Evolutionary conservation across 352 stramenopile species (phyloP), one percentile per base, ranked within the genome.

Genomic region (Globisporangium polare): DNA sequence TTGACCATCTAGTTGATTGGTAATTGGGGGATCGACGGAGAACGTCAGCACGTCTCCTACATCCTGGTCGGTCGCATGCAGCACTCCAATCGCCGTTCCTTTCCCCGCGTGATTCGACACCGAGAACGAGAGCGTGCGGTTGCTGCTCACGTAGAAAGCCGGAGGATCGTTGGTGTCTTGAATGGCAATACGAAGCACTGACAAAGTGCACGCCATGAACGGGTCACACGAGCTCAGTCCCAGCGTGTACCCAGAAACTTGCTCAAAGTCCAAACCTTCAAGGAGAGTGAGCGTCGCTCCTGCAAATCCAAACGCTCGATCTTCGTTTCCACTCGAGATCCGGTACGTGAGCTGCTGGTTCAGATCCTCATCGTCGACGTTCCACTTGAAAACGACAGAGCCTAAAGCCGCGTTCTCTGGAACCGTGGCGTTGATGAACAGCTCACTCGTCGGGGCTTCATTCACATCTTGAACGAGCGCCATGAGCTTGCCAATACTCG

Each of bases 311-410:
- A 77, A 65, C 2, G 58, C 60, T 42, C 49, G 60, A 17, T 69
- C 31, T 5, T 58, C 42, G 31, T 69, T 69, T 41, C 70, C 63
- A 13, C 56, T 17, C 6, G 57, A 66, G 7, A 67, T 70, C 1
- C 56, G 53, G 27, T 69, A 77, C 5, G 33, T 60, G 6, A 77
- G 62, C 43, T 66, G 63, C 64, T 77, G 70, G 15, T 53, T 51
- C 26, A 12, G 13, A 31, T 77, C 70, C 53, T 67, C 50, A 18
- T 77, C 70, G 3, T 27, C 31, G 29, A 68, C 67, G 5, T 49
- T 41, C 70, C 70, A 77, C 10, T 35, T 65, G 46, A 68, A 69
- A 15, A 77, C 60, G 0, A 68, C 49, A 22, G 51, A 50, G 1
- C 57, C 63, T 0, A 62, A 53, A 0, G 51, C 20, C 2, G 41